Conservation (phyloP, 2,329 filamentous ascomycete species). For the Biscogniauxia sp. region DNA sequence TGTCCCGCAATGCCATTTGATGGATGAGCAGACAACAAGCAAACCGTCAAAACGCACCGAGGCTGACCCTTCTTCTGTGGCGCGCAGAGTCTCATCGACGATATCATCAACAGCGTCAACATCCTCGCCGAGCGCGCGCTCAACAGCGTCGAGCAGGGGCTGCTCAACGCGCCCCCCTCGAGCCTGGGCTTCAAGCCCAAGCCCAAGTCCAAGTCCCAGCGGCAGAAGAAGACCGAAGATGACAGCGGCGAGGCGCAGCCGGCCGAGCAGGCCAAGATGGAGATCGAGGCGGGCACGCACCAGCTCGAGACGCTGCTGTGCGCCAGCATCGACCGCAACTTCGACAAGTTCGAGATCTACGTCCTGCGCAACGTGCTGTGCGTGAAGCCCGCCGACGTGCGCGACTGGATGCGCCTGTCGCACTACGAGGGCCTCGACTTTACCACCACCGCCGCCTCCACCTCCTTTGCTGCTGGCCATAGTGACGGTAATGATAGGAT, state of each 20-base stretch:
- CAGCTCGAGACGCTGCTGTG: slow-evolving; percentile 81
- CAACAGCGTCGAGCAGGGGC: slow-evolving; percentile 79
- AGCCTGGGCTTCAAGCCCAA: slow-evolving; percentile 71
- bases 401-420: slow-evolving; percentile 74
- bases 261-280: slow-evolving; percentile 46
- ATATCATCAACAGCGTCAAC: slow-evolving; percentile 96
- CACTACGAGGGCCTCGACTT: slow-evolving; percentile 76
- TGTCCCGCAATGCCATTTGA: too few species aligned
- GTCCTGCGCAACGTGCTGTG: slow-evolving; percentile 81
- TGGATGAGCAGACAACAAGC: too few species aligned
- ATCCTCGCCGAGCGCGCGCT: slow-evolving; percentile 88
- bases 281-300: slow-evolving; percentile 87
- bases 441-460: slow-evolving; percentile 8
- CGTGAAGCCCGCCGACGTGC: slow-evolving; percentile 61
- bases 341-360: slow-evolving; percentile 87
- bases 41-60: too few species aligned
- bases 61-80: slow-evolving; percentile 8
- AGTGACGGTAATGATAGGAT: neutral
- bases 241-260: slow-evolving; percentile 38
- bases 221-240: slow-evolving; percentile 30
- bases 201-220: slow-evolving; percentile 34
- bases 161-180: slow-evolving; percentile 70
- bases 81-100: slow-evolving; percentile 82
- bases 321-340: slow-evolving; percentile 78
- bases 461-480: too few species aligned